Percentiles rank a stretch among this genome's conserved stretches.
These are phyloP conservation scores for Takashimella koratensis DNA, from an alignment of 1,284 basidiomycete genomes.

Conservation along the genomic window DNA sequence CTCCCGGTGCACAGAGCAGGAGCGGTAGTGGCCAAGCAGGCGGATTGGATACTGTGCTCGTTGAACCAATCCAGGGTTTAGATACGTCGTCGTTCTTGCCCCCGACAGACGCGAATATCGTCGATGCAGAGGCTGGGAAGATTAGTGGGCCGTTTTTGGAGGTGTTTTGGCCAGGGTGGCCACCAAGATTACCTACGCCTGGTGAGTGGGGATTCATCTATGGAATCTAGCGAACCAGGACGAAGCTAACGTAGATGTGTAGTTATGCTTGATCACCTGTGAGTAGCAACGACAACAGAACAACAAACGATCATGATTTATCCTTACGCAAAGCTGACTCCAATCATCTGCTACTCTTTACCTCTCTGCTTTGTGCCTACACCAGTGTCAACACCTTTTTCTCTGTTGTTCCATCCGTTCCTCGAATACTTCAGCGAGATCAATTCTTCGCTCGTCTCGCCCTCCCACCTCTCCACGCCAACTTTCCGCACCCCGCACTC, in stretches of 20 bases:
- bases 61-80: background rate
- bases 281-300: conserved; percentile 8
- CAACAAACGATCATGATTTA: too few relatives aligned
- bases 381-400: conserved; percentile 44
- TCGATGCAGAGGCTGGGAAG: conserved; percentile 22
- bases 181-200: conserved; percentile 37
- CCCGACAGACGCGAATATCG: background rate
- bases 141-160: conserved; percentile 27
- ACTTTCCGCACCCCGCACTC: conserved; percentile 48
- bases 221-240: background rate
- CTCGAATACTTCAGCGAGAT: conserved; percentile 39
- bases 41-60: too few relatives aligned
- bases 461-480: conserved; percentile 47
- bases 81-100: background rate
- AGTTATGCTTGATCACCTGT: conserved; percentile 44
- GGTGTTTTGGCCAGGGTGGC: conserved; percentile 45
- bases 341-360: background rate
- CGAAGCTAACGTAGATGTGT: conserved; percentile 1
- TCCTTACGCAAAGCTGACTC: too few relatives aligned
- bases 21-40: too few relatives aligned
- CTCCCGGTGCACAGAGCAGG: too few relatives aligned
- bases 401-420: conserved; percentile 38
- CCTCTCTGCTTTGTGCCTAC: background rate
- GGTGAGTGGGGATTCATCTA: conserved; percentile 8
- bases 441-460: conserved; percentile 44